A percentile compares a stretch with the other conserved stretches of the same genome.
These are phyloP conservation scores for Yarrowia sp. DNA, from an alignment of 805 yeast species.

Conservation along the genomic window DNA sequence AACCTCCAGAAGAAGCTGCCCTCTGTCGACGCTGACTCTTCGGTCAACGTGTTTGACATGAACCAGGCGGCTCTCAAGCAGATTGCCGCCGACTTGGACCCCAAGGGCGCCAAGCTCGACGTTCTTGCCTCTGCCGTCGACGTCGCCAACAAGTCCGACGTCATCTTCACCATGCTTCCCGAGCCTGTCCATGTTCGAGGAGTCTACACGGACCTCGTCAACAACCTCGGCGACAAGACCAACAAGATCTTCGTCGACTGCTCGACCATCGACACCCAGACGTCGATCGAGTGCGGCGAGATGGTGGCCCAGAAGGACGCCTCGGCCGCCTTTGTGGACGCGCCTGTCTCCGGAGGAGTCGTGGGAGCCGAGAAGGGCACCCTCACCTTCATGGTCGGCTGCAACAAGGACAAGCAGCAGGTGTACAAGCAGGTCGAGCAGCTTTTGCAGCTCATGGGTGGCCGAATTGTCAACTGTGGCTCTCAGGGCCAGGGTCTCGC, in stretches of 20 bases:
- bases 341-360: slow-evolving; percentile 58
- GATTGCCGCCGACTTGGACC: slow-evolving; percentile 35
- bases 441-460: slow-evolving; percentile 47
- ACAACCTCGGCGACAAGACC: slow-evolving; percentile 32
- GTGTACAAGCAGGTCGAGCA: slow-evolving; percentile 27
- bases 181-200: slow-evolving; percentile 51
- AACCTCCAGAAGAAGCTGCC: slow-evolving; percentile 45
- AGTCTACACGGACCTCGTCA: slow-evolving; percentile 44
- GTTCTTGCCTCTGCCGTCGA: slow-evolving; percentile 32
- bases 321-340: slow-evolving; percentile 47
- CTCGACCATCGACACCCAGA: slow-evolving; percentile 52
- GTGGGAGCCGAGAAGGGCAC: slow-evolving; percentile 54
- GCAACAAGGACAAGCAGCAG: slow-evolving; percentile 35
- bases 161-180: slow-evolving; percentile 53
- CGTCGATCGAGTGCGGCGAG: slow-evolving; percentile 45
- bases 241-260: slow-evolving; percentile 46
- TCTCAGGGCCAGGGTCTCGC: slow-evolving; percentile 53
- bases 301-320: slow-evolving; percentile 41
- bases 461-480: slow-evolving; percentile 51
- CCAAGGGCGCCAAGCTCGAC: slow-evolving; percentile 34
- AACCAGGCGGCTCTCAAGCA: slow-evolving; percentile 36
- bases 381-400: slow-evolving; percentile 53
- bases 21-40: slow-evolving; percentile 41
- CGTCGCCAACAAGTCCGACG: slow-evolving; percentile 35
- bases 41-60: slow-evolving; percentile 44